phyloP scores from a whole-genome alignment of 192 early-diverging fungal genomes.

The Fimicolochytrium jonesii region DNA sequence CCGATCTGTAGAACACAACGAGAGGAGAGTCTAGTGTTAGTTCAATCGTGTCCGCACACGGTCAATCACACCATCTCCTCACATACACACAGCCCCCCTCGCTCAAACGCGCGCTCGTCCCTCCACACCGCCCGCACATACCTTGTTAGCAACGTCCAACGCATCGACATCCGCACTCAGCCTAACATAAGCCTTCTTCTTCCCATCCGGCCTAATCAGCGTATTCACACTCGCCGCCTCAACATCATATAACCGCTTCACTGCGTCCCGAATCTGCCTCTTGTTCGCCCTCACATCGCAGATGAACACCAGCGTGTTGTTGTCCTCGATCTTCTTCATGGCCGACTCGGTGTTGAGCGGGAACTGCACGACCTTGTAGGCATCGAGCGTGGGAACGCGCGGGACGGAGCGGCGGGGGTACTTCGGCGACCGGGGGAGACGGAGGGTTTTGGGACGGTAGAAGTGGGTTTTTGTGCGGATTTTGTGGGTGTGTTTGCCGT shows the following conservation, averaged over 20 bases:
- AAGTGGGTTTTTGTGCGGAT: constrained; percentile 89
- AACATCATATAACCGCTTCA: constrained; percentile 96
- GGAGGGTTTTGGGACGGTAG: constrained; percentile 94
- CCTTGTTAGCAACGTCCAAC: constrained; percentile 84
- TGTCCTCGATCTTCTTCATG: constrained; percentile 99
- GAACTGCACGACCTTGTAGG: constrained; percentile 83
- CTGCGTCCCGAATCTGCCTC: constrained; percentile 95
- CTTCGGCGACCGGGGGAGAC: constrained; percentile 82
- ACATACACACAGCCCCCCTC: too few relatives aligned
- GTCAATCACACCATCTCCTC: too few relatives aligned
- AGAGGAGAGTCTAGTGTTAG: too few relatives aligned
- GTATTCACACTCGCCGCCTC: constrained; percentile 96
- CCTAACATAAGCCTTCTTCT: constrained; percentile 99
- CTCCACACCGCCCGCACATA: neutral
- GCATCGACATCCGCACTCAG: constrained; percentile 95
- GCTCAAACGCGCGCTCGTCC: too few relatives aligned
- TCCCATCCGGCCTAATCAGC: constrained; percentile 91
- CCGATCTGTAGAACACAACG: constrained; percentile 23
- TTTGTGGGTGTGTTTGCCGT: constrained; percentile 79
- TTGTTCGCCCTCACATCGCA: constrained; percentile 97
- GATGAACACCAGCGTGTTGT: constrained; percentile 99
- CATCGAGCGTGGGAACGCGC: constrained; percentile 75
- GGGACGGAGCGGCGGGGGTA: constrained; percentile 88
- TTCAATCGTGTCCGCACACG: too few relatives aligned
- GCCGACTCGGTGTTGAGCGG: constrained; percentile 97